Evolutionary conservation across 768 basidiomycete genomes (phyloP).

Genomic region (Pleurotus cornucopiae): DNA sequence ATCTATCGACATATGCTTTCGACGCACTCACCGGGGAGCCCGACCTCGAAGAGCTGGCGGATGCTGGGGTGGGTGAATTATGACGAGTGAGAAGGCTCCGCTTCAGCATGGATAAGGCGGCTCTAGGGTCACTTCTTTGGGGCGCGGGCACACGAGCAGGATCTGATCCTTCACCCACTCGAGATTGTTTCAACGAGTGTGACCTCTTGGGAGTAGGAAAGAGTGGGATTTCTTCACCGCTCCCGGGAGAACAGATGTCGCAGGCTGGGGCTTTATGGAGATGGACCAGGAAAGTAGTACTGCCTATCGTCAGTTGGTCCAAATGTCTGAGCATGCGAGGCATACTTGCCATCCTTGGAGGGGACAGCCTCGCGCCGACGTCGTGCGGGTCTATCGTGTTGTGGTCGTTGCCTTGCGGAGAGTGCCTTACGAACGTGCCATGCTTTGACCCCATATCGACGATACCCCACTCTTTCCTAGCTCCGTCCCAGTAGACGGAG

Average conservation of each 20-base stretch:
- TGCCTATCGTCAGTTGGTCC: constrained; percentile 64
- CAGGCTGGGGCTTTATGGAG: constrained; percentile 68
- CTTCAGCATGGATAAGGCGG: constrained; percentile 61
- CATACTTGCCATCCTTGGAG: constrained; percentile 61
- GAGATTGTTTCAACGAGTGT: constrained; percentile 22
- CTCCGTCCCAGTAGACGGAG: constrained; percentile 65
- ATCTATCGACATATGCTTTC: constrained; percentile 57
- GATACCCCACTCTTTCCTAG: constrained; percentile 57
- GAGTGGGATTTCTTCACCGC: constrained; percentile 55
- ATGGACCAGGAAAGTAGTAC: constrained; percentile 67
- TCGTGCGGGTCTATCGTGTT: constrained; percentile 18
- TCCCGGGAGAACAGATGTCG: constrained; percentile 49
- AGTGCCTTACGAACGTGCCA: constrained; percentile 64
- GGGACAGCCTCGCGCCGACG: constrained; percentile 52
- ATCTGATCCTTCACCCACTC: constrained; percentile 22
- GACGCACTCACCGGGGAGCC: constrained; percentile 13
- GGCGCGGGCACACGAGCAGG: constrained; percentile 17
- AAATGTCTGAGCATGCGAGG: constrained; percentile 60
- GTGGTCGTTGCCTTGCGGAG: constrained; percentile 13
- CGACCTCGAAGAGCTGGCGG: constrained; percentile 8
- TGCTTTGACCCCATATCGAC: constrained; percentile 88
- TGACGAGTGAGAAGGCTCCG: constrained; percentile 58
- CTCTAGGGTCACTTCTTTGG: constrained; percentile 47
- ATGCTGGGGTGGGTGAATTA: constrained; percentile 12
- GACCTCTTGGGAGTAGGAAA: constrained; percentile 31